Conservation (phyloP, 129 eudicot species). For the Flaveria linearis region DNA sequence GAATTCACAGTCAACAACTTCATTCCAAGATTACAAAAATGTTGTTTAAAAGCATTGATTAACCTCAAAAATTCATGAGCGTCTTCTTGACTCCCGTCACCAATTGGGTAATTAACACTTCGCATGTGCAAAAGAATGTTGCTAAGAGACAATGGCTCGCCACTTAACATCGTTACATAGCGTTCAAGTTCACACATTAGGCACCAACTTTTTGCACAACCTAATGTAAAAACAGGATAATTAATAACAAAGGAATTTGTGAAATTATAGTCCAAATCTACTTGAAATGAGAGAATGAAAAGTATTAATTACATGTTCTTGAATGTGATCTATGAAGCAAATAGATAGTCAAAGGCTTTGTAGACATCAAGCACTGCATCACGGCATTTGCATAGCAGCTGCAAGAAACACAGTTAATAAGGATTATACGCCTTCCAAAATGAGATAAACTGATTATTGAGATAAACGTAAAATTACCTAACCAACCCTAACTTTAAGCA, state of each 20-base stretch:
- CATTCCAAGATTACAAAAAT: background rate
- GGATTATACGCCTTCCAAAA: background rate
- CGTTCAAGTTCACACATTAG: conserved; percentile 94
- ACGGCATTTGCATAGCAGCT: conserved; percentile 99
- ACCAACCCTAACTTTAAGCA: background rate
- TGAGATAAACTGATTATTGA: background rate
- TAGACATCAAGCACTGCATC: conserved; percentile 84
- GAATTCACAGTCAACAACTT: background rate
- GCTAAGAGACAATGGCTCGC: conserved; percentile 76
- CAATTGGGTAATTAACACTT: conserved; percentile 67
- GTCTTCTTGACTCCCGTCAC: conserved; percentile 95
- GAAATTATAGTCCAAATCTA: background rate
- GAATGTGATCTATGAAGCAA: conserved; percentile 84
- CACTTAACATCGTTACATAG: conserved; percentile 56
- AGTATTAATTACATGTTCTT: conserved; percentile 53
- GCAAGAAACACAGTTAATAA: conserved; percentile 27
- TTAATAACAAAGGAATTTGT: conserved; percentile 1
- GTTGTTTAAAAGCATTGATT: conserved; percentile 10
- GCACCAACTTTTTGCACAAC: conserved; percentile 79
- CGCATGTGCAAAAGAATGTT: conserved; percentile 72
- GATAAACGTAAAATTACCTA: conserved; percentile 6
- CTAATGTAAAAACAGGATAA: conserved; percentile 36
- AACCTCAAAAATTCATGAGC: conserved; percentile 97
- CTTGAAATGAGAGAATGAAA: conserved; percentile 5
- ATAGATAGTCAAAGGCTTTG: conserved; percentile 81